Base-by-base conservation (phyloP, 2,329 filamentous ascomycete species). In the Penicillium capsulatum region DNA sequence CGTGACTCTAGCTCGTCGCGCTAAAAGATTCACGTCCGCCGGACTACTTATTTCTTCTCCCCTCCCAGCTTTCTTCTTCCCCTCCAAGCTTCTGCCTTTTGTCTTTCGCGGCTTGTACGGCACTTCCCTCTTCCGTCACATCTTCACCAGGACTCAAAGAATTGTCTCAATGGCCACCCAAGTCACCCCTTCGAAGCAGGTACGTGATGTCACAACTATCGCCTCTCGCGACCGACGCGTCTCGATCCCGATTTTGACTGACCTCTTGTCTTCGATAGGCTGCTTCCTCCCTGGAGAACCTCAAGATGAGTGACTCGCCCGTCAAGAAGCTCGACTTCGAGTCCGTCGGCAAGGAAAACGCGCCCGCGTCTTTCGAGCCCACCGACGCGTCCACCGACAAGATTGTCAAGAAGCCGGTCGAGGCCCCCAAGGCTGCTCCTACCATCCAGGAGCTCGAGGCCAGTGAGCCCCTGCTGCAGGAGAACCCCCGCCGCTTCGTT, bases 401-500 rank as follows among this genome's bases (percentile, higher is more conserved):
- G 70, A 68, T 76, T 38, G 58, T 46, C 60, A 51, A 75, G 68
- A 53, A 73, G 56, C 47, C 60, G 29, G 29, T 72, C 53, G 42
- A 65, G 14, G 46, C 48, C 13, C 63, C 71, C 29, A 63, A 64
- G 47, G 63, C 67, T 40, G 72, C 74, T 36, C 54, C 76, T 28
- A 69, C 69, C 15, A 73, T 81, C 63, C 84, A 84, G 70, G 55
- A 77, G 17, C 76, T 84, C 35, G 87, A 95, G 69, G 77, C 77
- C 42, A 79, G 89, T 42, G 92, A 98, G 77, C 92, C 92, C 42
- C 76, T 98, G 36, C 81, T 98, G 5, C 85, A 89, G 66, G 92
- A 97, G 73, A 98, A 98, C 73, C 84, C 89, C 48, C 81, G 94
- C 56, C 86, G 92, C 59, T 98, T 98, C 62, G 92, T 98, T 44